Base-by-base conservation (phyloP, 495 filamentous ascomycete species). In the Parachaetomium inaequale region DNA sequence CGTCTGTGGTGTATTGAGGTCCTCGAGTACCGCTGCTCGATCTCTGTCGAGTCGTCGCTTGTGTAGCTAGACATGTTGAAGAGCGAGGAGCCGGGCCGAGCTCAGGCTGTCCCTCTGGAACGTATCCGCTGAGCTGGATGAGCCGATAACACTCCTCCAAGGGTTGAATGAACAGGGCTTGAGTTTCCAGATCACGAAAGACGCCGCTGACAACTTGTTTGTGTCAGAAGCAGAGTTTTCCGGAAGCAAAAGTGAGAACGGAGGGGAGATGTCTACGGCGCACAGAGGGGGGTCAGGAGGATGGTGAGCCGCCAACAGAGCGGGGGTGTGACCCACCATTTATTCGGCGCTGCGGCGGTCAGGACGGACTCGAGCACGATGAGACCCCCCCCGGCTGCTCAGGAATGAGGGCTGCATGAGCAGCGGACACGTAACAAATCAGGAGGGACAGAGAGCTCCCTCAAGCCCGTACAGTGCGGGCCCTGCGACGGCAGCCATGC, bases 271-370 rank as follows among this genome's bases (percentile, higher is more conserved):
- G 40, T 42, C 45, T 42, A 63, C 26, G 60, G 50, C 29, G 60
- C 52, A 43, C 40, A 43, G 64, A 61, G 63, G 56, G 71, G 70
- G 72, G 71, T 72, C 68, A 72, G 70, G 62, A 71, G 67, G 66
- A 71, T 62, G 53, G 69, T 65, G 53, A 68, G 64, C 68, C 61
- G 62, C 55, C 62, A 66, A 56, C 65, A 58, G 62, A 67, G 71
- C 67, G 71, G 71, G 63, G 72, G 66, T 67, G 68, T 67, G 70
- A 70, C 68, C 70, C 68, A 71, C 68, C 72, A 68, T 71, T 71
- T 72, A 69, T 69, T 69, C 64, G 65, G 63, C 50, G 65, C 42
- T 59, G 57, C 49, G 62, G 10, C 55, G 62, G 61, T 65, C 64
- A 62, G 61, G 55, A 55, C 38, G 51, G 53, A 34, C 42, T 62